These are phyloP conservation scores for Theobroma cacao DNA, from an alignment of 345 rosid genomes.

Conservation along the genomic window DNA sequence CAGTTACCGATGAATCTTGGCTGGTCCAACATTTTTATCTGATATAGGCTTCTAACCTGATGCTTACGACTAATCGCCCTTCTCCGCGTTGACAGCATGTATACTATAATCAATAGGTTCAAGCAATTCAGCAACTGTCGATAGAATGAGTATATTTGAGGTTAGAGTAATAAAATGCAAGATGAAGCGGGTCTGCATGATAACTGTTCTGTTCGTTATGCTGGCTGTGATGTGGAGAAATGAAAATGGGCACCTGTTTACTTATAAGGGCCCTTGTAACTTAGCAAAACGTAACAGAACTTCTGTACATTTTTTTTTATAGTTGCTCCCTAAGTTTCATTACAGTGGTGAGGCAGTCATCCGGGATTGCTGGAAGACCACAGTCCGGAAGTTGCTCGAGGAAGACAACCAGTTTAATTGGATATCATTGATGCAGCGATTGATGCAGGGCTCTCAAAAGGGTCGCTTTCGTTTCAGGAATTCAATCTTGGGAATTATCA, in stretches of 20 bases:
- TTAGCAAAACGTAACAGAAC: neutral
- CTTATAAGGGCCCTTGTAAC: neutral
- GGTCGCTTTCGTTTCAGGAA: neutral
- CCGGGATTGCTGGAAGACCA: neutral
- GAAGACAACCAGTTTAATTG: neutral
- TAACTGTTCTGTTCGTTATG: neutral
- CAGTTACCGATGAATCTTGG: neutral
- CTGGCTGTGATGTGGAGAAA: neutral
- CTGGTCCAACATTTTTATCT: neutral
- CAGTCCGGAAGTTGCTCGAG: neutral
- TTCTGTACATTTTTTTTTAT: conserved; percentile 4
- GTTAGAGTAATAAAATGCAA: neutral
- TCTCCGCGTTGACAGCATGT: neutral
- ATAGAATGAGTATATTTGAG: conserved; percentile 20
- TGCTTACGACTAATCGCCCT: neutral
- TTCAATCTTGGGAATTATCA: neutral
- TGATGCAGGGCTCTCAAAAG: neutral
- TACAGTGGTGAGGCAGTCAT: neutral
- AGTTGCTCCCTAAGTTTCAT: neutral
- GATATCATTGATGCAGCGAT: neutral
- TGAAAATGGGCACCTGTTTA: neutral
- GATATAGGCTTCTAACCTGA: neutral
- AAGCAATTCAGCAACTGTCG: conserved; percentile 22
- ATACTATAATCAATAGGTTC: neutral
- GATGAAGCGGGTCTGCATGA: neutral